Evolutionary conservation across 345 rosid species (phyloP), one percentile per base, ranked within the genome.

Genomic region (Ricinus communis): DNA sequence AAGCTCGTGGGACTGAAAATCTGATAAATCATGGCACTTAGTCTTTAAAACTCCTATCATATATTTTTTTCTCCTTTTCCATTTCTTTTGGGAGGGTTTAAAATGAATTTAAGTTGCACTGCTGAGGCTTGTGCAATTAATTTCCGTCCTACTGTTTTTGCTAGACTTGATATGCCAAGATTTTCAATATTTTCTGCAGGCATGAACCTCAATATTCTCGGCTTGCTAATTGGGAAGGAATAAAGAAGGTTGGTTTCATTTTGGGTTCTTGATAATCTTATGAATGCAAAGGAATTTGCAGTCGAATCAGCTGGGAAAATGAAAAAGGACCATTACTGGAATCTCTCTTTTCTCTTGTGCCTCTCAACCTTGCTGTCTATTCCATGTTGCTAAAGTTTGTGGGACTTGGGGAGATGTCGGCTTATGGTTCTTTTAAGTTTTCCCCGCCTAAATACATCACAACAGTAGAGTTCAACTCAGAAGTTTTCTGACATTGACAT

Each of bases 141-240:
- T 43, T 43, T 43, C 47, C 9, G 43, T 38, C 43, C 43, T 4
- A 38, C 43, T 38, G 5, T 33, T 52, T 30, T 64, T 5, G n/a
- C 30, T 68, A 8, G 16, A 45, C 27, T 38, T 74, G 31, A 28
- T 33, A 36, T 80, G 69, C 68, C 38, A 31, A 65, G 45, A 66
- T 54, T 47, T 59, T 14, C 66, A 62, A 68, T 77, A 49, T 50
- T 71, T 51, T 59, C 71, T 85, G 82, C 83, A 93, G 98, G 69
- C 98, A 93, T 68, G 87, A 93, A 78, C 91, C 96, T 76, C 93
- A n/a, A 25, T 91, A 86, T 80, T 63, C 96, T 74, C 87, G 91
- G 67, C 96, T 93, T 75, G 96, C 97, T 61, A 87, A 93, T 66
- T 93, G 97, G 97, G 97, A 93, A 77, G 97, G 97, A 83, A 93